Conservation (phyloP, 345 rosid genomes). For the Citrus reticulata region DNA sequence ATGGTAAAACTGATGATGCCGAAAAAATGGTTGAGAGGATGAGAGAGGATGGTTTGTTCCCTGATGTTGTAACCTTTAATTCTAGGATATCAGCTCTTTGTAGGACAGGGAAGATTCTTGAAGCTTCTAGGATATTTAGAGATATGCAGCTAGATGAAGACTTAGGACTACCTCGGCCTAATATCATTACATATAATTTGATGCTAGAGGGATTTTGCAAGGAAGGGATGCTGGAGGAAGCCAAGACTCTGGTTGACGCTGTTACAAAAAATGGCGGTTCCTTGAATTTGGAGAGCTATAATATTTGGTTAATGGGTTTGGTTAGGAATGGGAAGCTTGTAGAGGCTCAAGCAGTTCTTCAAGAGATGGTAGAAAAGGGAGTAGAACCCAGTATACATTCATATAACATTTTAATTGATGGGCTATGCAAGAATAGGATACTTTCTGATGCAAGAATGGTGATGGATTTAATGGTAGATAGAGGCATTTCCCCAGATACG, state of each 20-base stretch:
- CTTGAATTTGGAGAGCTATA: constrained; percentile 63
- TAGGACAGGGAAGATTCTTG: constrained; percentile 59
- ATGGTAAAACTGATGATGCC: constrained; percentile 74
- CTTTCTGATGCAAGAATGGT: constrained; percentile 66
- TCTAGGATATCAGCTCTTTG: constrained; percentile 88
- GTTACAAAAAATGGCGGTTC: constrained; percentile 46
- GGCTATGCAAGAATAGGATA: constrained; percentile 85
- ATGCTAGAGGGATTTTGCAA: constrained; percentile 79
- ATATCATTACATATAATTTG: constrained; percentile 65
- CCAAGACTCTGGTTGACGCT: constrained; percentile 56
- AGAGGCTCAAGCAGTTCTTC: constrained; percentile 66
- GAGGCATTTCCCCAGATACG: constrained; percentile 64
- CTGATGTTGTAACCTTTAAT: constrained; percentile 82
- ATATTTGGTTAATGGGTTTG: constrained; percentile 81
- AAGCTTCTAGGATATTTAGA: constrained; percentile 88
- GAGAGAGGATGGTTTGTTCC: constrained; percentile 69
- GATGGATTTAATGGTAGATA: constrained; percentile 50
- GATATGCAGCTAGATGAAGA: constrained; percentile 82
- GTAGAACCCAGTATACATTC: constrained; percentile 63
- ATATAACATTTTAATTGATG: constrained; percentile 75
- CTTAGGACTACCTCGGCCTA: constrained; percentile 83
- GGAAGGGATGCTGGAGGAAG: constrained; percentile 83
- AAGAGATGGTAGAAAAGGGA: constrained; percentile 59
- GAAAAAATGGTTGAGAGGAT: constrained; percentile 78
- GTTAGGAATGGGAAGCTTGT: constrained; percentile 58